phyloP scores from a whole-genome alignment of 352 stramenopile genomes.

The Phytophthora multivora region DNA sequence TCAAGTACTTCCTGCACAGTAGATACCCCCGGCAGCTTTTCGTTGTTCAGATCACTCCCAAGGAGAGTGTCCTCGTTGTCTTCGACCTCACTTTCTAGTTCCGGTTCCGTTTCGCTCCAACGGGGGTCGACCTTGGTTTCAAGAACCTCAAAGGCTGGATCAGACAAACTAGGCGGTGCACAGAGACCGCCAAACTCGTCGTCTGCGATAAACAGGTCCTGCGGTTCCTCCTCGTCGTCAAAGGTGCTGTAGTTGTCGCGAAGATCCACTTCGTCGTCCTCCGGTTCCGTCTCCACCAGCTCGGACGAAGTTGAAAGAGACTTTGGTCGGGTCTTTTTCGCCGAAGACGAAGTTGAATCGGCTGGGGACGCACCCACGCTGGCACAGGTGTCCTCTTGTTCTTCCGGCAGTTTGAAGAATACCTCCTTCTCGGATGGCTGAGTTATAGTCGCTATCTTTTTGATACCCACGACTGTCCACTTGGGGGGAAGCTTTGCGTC shows the following conservation, averaged over 20 bases:
- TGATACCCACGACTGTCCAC: constrained; percentile 21
- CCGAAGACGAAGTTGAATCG: constrained; percentile 2
- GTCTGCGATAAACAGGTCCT: constrained; percentile 21
- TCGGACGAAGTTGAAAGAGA: constrained; percentile 39
- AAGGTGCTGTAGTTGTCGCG: constrained; percentile 45
- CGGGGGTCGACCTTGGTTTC: constrained; percentile 2
- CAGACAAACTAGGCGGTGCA: constrained; percentile 9
- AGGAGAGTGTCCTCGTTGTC: constrained; percentile 18
- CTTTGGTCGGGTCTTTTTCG: constrained; percentile 23
- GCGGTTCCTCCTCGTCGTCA: constrained; percentile 31
- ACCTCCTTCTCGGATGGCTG: constrained; percentile 10
- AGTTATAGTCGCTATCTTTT: constrained; percentile 15
- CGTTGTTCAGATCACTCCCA: constrained; percentile 8
- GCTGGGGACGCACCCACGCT: background rate
- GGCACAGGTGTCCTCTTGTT: constrained; percentile 7
- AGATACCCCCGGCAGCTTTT: constrained; percentile 1
- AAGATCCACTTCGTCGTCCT: constrained; percentile 45
- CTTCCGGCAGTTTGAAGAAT: constrained; percentile 13
- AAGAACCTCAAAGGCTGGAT: constrained; percentile 10
- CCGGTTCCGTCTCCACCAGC: constrained; percentile 46
- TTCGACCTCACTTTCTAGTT: constrained; percentile 14
- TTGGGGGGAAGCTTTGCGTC: constrained; percentile 26
- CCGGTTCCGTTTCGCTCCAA: constrained; percentile 1
- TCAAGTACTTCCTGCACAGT: constrained; percentile 11
- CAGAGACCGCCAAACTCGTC: constrained; percentile 18